These are phyloP conservation scores for Yamadazyma spencermartinsiae DNA, from an alignment of 1,139 yeast species.

Conservation along the genomic window DNA sequence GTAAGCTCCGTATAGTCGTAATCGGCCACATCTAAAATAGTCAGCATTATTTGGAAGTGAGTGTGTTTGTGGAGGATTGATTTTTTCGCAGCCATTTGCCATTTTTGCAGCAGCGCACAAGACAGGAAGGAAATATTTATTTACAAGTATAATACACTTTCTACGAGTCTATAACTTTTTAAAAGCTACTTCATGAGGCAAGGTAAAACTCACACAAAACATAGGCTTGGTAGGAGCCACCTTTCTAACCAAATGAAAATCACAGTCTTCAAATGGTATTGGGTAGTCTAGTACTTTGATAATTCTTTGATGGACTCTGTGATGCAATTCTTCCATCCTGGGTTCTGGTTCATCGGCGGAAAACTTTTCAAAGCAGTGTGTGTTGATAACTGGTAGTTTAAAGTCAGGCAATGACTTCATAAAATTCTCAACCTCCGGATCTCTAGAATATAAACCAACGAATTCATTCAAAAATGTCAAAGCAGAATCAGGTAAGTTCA, in stretches of 20 bases:
- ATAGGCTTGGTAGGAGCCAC: conserved; percentile 97
- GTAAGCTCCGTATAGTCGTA: conserved; percentile 27
- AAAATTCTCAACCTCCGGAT: conserved; percentile 33
- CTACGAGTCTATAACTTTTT: conserved; percentile 13
- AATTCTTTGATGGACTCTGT: conserved; percentile 62
- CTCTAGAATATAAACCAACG: conserved; percentile 60
- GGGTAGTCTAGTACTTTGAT: conserved; percentile 51
- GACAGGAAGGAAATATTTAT: not conserved
- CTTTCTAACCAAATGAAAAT: conserved; percentile 81
- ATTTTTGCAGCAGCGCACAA: not conserved
- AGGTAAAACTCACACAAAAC: conserved; percentile 81
- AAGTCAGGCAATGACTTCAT: conserved; percentile 42
- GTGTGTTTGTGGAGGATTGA: conserved; percentile 22
- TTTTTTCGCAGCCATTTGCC: conserved; percentile 10
- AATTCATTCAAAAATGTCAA: conserved; percentile 79
- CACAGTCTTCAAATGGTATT: conserved; percentile 46
- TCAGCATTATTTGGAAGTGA: conserved; percentile 18
- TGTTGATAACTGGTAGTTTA: conserved; percentile 74
- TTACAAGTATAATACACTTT: conserved; percentile 1
- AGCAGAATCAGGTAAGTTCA: conserved; percentile 96
- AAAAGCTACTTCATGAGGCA: conserved; percentile 81
- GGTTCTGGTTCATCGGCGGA: conserved; percentile 74
- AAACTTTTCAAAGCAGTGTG: conserved; percentile 91
- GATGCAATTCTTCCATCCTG: conserved; percentile 59
- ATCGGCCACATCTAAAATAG: conserved; percentile 19